These are phyloP conservation scores for Candida gigantensis DNA, from an alignment of 1,139 yeast genomes.

Conservation along the genomic window DNA sequence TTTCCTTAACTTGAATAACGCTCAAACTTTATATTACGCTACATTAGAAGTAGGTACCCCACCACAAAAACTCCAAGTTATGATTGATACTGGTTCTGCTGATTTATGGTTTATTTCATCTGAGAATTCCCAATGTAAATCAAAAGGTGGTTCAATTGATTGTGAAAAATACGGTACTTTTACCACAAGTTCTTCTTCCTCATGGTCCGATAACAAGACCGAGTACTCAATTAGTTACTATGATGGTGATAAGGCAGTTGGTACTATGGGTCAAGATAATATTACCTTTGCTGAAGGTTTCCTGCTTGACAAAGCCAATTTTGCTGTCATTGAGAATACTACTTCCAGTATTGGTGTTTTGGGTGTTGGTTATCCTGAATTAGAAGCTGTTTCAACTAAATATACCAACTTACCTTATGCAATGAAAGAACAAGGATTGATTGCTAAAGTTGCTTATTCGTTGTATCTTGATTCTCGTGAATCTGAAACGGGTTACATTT, in stretches of 20 bases:
- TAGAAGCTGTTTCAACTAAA: slow-evolving; percentile 17
- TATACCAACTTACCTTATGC: slow-evolving; percentile 50
- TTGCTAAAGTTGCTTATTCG: slow-evolving; percentile 52
- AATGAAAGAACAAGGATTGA: slow-evolving; percentile 51
- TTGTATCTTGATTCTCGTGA: slow-evolving; percentile 48
- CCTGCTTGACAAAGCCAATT: slow-evolving; percentile 51
- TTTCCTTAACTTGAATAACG: slow-evolving; percentile 12
- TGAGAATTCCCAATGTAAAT: slow-evolving; percentile 9
- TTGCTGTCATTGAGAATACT: slow-evolving; percentile 49
- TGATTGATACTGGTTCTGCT: slow-evolving; percentile 46
- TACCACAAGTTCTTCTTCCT: slow-evolving; percentile 43
- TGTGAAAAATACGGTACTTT: slow-evolving; percentile 53
- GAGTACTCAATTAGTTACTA: slow-evolving; percentile 31
- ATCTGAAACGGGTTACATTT: slow-evolving; percentile 46
- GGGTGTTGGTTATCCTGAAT: slow-evolving; percentile 42
- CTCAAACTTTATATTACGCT: slow-evolving; percentile 25
- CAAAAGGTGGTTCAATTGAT: slow-evolving; percentile 16
- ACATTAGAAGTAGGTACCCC: slow-evolving; percentile 39
- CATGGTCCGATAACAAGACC: slow-evolving; percentile 49
- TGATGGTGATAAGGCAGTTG: slow-evolving; percentile 35
- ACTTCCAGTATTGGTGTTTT: slow-evolving; percentile 48
- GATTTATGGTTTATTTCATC: slow-evolving; percentile 41
- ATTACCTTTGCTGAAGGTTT: slow-evolving; percentile 23
- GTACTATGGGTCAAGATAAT: slow-evolving; percentile 61
- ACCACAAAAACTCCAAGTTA: slow-evolving; percentile 27